These are phyloP conservation scores for Fusarium sp. DNA, from an alignment of 2,329 filamentous ascomycete genomes.

Conservation along the genomic window DNA sequence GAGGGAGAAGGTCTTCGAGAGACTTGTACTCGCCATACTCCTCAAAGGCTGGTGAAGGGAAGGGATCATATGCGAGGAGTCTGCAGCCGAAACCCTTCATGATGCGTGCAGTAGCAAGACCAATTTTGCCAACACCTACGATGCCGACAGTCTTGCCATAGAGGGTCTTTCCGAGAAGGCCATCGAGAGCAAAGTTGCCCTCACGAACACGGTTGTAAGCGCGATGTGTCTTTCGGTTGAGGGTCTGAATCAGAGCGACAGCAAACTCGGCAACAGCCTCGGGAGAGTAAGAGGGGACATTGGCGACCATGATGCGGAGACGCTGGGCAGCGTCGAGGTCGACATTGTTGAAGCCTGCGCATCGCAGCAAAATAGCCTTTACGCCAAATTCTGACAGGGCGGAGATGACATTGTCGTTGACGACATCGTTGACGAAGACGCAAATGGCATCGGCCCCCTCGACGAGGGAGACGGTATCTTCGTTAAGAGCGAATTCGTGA, in stretches of 20 bases:
- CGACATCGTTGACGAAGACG: slow-evolving; percentile 73
- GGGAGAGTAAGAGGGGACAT: slow-evolving; percentile 74
- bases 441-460: slow-evolving; percentile 66
- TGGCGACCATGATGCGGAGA: slow-evolving; percentile 68
- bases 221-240: slow-evolving; percentile 74
- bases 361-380: slow-evolving; percentile 69
- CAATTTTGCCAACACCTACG: slow-evolving; percentile 72
- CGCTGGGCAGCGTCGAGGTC: slow-evolving; percentile 65
- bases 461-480: slow-evolving; percentile 65
- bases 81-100: slow-evolving; percentile 72
- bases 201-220: slow-evolving; percentile 75
- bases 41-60: slow-evolving; percentile 58
- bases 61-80: slow-evolving; percentile 69
- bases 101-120: slow-evolving; percentile 68
- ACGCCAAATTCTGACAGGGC: slow-evolving; percentile 61
- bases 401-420: slow-evolving; percentile 61
- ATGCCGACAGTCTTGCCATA: slow-evolving; percentile 73
- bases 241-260: slow-evolving; percentile 72
- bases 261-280: slow-evolving; percentile 76
- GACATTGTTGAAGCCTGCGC: slow-evolving; percentile 75
- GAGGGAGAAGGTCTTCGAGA: slow-evolving; percentile 63
- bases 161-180: slow-evolving; percentile 69
- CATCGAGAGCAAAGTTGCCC: slow-evolving; percentile 73
- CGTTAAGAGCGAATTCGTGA: slow-evolving; percentile 65
- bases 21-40: slow-evolving; percentile 61